A percentile compares a stretch with the other conserved stretches of the same genome.
Conservation (phyloP, 495 filamentous ascomycete species). For the Penicillium canariense region DNA sequence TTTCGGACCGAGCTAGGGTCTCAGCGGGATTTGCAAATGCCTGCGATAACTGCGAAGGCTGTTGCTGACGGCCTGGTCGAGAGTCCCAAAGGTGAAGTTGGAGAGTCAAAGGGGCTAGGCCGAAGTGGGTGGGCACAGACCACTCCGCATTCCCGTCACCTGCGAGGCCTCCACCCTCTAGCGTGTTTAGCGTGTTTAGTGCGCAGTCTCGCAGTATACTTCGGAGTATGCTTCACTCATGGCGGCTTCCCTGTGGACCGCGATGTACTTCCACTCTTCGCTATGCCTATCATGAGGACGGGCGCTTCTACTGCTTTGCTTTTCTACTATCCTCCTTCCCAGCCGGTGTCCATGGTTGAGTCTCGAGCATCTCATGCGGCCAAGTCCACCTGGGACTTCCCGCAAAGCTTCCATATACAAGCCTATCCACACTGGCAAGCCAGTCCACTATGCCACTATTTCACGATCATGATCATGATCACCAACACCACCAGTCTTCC, state of each 20-base stretch:
- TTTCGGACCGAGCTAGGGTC: slow-evolving; percentile 19
- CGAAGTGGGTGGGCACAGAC: background rate
- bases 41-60: background rate
- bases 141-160: background rate
- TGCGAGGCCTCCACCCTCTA: too few species aligned
- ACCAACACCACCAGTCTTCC: background rate
- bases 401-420: background rate
- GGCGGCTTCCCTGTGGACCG: background rate
- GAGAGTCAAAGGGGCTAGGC: background rate
- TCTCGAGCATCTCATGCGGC: background rate
- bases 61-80: background rate
- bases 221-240: background rate
- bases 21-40: background rate
- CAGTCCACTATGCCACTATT: background rate
- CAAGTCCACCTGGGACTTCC: slow-evolving; percentile 1
- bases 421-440: background rate
- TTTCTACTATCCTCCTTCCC: background rate
- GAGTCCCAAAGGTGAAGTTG: background rate
- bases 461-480: too few species aligned
- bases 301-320: too few species aligned
- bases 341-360: background rate
- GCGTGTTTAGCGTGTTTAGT: too few species aligned
- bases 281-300: background rate
- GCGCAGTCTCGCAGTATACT: too few species aligned
- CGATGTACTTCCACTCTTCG: background rate